Percentiles rank a stretch among this genome's conserved stretches.
phyloP scores from a whole-genome alignment of 495 filamentous ascomycete species.

The Penicillium cinerascens region DNA sequence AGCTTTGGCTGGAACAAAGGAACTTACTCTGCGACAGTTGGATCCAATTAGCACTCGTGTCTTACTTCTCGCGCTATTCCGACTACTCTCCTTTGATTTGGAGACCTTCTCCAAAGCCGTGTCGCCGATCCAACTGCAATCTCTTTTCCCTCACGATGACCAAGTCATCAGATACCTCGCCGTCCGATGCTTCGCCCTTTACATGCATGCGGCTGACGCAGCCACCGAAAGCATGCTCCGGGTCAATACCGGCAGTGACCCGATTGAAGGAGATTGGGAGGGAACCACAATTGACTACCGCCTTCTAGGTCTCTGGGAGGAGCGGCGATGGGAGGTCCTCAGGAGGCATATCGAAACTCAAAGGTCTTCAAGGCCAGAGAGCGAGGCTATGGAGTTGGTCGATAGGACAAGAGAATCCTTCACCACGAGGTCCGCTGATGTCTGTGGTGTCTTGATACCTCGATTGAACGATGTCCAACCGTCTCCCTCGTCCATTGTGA shows the following conservation, averaged over 20 bases:
- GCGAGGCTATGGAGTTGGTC: conserved; percentile 24
- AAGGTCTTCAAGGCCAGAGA: conserved; percentile 20
- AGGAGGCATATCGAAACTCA: conserved; percentile 20
- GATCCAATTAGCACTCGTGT: conserved; percentile 31
- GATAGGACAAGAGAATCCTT: conserved; percentile 43
- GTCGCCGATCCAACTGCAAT: conserved; percentile 61
- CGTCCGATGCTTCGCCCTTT: conserved; percentile 71
- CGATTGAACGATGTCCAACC: conserved; percentile 49
- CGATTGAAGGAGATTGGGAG: conserved; percentile 70
- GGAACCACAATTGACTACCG: conserved; percentile 75
- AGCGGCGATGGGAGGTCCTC: conserved; percentile 44
- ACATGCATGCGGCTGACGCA: conserved; percentile 75
- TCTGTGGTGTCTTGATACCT: conserved; percentile 66
- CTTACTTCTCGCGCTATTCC: conserved; percentile 65
- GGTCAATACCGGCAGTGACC: conserved; percentile 56
- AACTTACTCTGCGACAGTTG: conserved; percentile 36
- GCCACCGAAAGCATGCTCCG: conserved; percentile 67
- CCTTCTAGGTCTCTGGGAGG: conserved; percentile 80
- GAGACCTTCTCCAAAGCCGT: conserved; percentile 59
- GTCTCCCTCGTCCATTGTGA: conserved; percentile 55
- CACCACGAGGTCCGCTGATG: conserved; percentile 47
- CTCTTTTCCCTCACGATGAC: conserved; percentile 60
- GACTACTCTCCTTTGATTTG: conserved; percentile 72
- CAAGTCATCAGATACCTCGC: conserved; percentile 71
- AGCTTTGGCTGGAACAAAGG: conserved; percentile 36